Percentiles rank a stretch among this genome's conserved stretches.
Conservation (phyloP, 2,329 filamentous ascomycete genomes). For the Pseudogymnoascus sp. region DNA sequence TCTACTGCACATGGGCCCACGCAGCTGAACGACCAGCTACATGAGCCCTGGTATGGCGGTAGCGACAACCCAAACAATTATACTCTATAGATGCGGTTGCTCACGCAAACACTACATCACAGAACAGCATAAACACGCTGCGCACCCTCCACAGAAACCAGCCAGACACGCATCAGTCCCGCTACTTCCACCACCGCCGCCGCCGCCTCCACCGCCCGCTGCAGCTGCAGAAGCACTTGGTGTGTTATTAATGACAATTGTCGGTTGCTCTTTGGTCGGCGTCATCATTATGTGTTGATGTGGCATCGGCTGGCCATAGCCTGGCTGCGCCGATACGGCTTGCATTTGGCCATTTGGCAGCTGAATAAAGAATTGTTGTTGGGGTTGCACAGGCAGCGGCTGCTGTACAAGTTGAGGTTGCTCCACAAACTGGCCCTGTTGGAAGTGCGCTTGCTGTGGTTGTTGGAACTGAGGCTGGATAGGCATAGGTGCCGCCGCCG, state of each 20-base stretch:
- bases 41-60: neutral
- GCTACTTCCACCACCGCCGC: neutral
- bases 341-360: constrained; percentile 1
- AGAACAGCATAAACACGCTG: neutral
- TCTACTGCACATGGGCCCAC: neutral
- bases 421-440: neutral
- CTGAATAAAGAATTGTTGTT: constrained; percentile 1
- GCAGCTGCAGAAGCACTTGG: neutral
- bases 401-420: neutral
- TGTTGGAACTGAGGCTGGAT: neutral
- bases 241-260: neutral
- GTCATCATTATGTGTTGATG: neutral
- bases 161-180: neutral
- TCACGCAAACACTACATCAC: constrained; percentile 25
- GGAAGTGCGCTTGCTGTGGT: neutral
- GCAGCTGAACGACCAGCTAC: neutral
- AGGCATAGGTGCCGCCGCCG: neutral
- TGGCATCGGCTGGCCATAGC: neutral
- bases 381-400: neutral
- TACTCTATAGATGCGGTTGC: neutral
- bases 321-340: neutral
- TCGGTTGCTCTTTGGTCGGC: neutral
- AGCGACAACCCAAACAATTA: neutral
- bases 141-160: neutral
- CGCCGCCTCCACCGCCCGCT: neutral